These are phyloP conservation scores for Sporothrix euskadiensis DNA, from an alignment of 2,329 filamentous ascomycete genomes.

Conservation along the genomic window DNA sequence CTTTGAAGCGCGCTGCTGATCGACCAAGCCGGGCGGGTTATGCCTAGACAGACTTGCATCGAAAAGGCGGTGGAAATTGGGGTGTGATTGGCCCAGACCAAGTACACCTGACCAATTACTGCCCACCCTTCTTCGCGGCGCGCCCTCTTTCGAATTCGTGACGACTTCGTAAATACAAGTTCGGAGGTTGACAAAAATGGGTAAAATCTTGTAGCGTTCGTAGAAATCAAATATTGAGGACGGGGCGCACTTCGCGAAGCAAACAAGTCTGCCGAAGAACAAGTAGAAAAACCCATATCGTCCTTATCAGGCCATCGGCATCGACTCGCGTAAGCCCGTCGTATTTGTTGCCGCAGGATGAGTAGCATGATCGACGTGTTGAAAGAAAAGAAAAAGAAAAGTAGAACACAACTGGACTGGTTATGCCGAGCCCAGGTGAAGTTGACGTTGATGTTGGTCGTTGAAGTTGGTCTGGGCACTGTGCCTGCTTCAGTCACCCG, in stretches of 20 bases:
- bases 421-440: not conserved
- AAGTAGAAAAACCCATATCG: not conserved
- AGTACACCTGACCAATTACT: conserved; percentile 30
- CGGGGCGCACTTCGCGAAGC: not conserved
- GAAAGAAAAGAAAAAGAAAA: not conserved
- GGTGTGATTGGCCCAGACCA: conserved; percentile 25
- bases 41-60: conserved; percentile 22
- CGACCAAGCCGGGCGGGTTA: conserved; percentile 20
- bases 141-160: not conserved
- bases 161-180: conserved; percentile 5
- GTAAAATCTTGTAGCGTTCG: not conserved
- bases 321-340: not conserved
- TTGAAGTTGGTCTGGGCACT: not conserved
- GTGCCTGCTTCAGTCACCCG: not conserved
- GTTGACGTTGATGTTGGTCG: not conserved
- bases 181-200: not conserved
- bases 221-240: not conserved
- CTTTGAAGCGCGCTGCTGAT: conserved; percentile 25
- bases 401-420: not conserved
- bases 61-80: conserved; percentile 20
- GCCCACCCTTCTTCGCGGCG: conserved; percentile 28
- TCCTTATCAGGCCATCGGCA: not conserved
- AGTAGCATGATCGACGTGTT: not conserved
- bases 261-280: not conserved
- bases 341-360: not conserved